These are phyloP conservation scores for Aechmea fasciata DNA, from an alignment of 176 grass and related monocot species.

Conservation along the genomic window DNA sequence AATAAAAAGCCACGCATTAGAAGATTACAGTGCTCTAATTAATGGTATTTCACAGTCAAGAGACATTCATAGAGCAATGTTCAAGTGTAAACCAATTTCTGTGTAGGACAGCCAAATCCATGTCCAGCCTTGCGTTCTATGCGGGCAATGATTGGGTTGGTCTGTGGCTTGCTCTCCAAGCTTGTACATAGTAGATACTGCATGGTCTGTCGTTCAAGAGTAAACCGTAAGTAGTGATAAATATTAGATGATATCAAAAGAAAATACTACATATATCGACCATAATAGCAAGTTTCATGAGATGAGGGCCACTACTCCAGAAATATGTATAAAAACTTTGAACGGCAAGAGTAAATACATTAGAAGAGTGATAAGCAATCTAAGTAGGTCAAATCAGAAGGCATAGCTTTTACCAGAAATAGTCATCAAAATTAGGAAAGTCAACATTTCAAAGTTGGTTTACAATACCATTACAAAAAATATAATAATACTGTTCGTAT, in stretches of 20 bases:
- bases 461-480: too few species aligned
- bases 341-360: too few species aligned
- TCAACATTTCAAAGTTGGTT: too few species aligned
- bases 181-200: slow-evolving; percentile 62
- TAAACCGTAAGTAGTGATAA: slow-evolving; percentile 17
- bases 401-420: too few species aligned
- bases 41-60: not conserved
- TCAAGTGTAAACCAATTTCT: slow-evolving; percentile 56
- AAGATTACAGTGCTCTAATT: not conserved
- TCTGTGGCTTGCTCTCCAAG: slow-evolving; percentile 35
- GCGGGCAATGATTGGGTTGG: slow-evolving; percentile 77
- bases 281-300: not conserved
- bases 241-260: not conserved
- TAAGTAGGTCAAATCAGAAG: too few species aligned
- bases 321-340: too few species aligned
- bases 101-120: slow-evolving; percentile 78
- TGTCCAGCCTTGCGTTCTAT: slow-evolving; percentile 87
- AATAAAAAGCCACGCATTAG: not conserved
- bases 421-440: too few species aligned
- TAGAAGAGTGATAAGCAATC: too few species aligned
- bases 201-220: slow-evolving; percentile 47
- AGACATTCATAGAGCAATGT: not conserved
- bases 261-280: not conserved
- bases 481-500: too few species aligned
- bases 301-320: too few species aligned